phyloP scores from a whole-genome alignment of 116 monocot species.

The Dioscorea cayenensis region DNA sequence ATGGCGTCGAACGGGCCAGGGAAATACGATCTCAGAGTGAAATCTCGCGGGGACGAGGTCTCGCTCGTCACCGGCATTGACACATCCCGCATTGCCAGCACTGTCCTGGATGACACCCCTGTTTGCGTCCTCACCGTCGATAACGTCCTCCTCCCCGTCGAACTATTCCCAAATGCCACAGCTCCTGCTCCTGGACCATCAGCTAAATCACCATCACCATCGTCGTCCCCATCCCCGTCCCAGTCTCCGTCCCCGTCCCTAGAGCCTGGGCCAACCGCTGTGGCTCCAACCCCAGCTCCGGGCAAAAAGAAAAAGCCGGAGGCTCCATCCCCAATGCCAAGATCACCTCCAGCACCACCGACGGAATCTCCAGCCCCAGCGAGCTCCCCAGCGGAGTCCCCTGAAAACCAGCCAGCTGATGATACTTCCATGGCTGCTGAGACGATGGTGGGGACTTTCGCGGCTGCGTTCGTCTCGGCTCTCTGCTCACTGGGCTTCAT shows the following conservation, averaged over 20 bases:
- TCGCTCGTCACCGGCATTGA: conserved; percentile 55
- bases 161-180: conserved; percentile 19
- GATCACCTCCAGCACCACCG: conserved; percentile 18
- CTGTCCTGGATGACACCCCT: conserved; percentile 17
- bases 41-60: conserved; percentile 62
- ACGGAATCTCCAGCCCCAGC: conserved; percentile 8
- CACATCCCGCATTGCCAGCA: conserved; percentile 66
- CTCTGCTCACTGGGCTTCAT: neutral
- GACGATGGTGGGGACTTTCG: neutral
- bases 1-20: conserved; percentile 53
- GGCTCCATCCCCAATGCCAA: neutral
- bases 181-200: conserved; percentile 11
- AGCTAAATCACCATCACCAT: neutral
- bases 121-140: conserved; percentile 31
- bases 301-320: neutral
- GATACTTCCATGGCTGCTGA: neutral
- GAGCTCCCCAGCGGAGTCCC: conserved; percentile 13
- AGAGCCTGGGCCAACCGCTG: conserved; percentile 14
- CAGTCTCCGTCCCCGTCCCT: too few species aligned
- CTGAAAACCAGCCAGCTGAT: neutral
- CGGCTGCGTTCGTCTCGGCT: neutral
- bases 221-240: too few species aligned
- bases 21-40: conserved; percentile 49
- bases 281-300: conserved; percentile 8
- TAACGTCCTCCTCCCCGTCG: conserved; percentile 19